Evolutionary conservation across 306 rosid species (phyloP).

Genomic region (Castanea crenata): DNA sequence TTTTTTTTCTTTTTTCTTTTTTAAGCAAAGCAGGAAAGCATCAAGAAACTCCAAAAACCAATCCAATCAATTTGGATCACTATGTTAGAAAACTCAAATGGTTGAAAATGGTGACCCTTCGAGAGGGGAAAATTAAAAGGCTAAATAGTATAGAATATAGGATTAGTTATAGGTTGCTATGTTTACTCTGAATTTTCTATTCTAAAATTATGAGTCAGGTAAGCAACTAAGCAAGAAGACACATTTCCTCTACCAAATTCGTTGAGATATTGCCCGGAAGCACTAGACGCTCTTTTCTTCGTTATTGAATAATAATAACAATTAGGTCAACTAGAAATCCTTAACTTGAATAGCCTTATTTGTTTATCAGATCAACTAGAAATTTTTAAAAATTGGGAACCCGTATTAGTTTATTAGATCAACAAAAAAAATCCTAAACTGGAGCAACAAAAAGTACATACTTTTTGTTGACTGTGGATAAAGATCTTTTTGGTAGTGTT

Average conservation of each 20-base stretch:
- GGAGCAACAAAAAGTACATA: neutral
- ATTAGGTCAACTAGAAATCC: slow-evolving; percentile 9
- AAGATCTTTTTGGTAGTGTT: neutral
- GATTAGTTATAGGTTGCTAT: neutral
- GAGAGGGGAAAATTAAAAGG: too few species aligned
- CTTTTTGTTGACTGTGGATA: neutral
- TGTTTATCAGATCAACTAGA: slow-evolving; percentile 11
- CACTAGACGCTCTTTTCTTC: neutral
- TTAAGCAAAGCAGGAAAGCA: too few species aligned
- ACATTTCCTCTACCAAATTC: neutral
- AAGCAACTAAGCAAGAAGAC: neutral
- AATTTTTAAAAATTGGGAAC: neutral
- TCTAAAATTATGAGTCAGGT: neutral
- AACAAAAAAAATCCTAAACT: neutral
- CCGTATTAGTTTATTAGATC: neutral
- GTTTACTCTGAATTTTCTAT: neutral
- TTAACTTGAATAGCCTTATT: neutral
- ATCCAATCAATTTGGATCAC: too few species aligned
- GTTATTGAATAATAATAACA: neutral
- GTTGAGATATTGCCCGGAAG: neutral
- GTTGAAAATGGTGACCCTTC: too few species aligned
- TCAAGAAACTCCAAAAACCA: too few species aligned
- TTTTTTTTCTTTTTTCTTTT: too few species aligned
- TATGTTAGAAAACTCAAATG: too few species aligned
- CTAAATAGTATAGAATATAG: neutral